Conservation (phyloP, 176 grass and related monocot species). For the Carex kokanica region DNA sequence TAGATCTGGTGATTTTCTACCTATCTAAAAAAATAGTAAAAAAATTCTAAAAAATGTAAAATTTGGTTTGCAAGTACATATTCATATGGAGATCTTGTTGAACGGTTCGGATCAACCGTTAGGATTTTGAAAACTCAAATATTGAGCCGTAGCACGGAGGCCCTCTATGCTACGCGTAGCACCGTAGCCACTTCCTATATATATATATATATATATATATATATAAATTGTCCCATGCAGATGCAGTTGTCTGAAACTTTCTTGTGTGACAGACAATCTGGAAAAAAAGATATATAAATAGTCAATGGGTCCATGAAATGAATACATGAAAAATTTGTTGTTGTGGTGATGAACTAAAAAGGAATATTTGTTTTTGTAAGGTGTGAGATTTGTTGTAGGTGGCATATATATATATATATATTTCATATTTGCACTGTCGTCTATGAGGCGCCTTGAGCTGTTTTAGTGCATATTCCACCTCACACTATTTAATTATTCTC, state of each 20-base stretch:
- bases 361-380: neutral
- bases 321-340: neutral
- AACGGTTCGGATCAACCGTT: too few species aligned
- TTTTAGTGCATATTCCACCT: slow-evolving; percentile 12
- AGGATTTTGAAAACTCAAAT: too few species aligned
- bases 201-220: too few species aligned
- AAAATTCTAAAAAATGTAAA: too few species aligned
- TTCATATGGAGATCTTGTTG: too few species aligned
- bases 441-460: slow-evolving; percentile 19
- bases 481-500: slow-evolving; percentile 17
- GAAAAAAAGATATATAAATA: neutral
- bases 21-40: too few species aligned
- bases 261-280: neutral
- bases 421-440: slow-evolving; percentile 30
- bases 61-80: too few species aligned
- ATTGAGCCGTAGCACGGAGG: too few species aligned
- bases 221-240: neutral
- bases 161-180: too few species aligned
- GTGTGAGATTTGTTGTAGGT: slow-evolving; percentile 9
- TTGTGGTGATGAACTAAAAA: neutral
- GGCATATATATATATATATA: too few species aligned
- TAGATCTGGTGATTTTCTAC: too few species aligned
- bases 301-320: neutral
- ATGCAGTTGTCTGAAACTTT: slow-evolving; percentile 3
- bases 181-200: too few species aligned